Base-by-base conservation (phyloP, 2,329 filamentous ascomycete species). In the Colletotrichum falcatum region DNA sequence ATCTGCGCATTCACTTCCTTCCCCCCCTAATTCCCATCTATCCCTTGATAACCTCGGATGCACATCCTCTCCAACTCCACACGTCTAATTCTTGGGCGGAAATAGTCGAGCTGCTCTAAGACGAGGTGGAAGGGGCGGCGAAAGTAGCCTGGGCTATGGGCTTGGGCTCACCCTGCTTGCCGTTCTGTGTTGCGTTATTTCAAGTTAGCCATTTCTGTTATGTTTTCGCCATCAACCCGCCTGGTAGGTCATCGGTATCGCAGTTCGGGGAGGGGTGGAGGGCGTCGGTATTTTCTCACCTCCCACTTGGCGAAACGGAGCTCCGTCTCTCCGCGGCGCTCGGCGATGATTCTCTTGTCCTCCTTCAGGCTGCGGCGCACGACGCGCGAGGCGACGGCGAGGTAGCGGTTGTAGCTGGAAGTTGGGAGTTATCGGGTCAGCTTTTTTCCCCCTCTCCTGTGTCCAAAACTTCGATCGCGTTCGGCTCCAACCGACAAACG, bases 351-450 rank as follows among this genome's bases (percentile, higher is more conserved):
- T 86, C 96, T 91, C 87, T 94, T 92, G 70, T 96, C 94, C 81
- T 99, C 96, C 89, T 98, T 98, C 83, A 99, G 89, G 83, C 94
- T 97, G 83, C 94, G 93, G 87, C 97, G 96, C 83, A 99, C 93
- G 81, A 94, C 93, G 84, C 95, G 94, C 84, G 95, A 91, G 80
- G 96, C 94, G 86, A 99, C 90, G 81, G 95, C 91, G 82, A 99
- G 91, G 91, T 98, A 98, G 87, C 95, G 96, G 92, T 99, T 99
- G 94, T 99, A 99, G 87, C 96, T 99, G 83, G 75, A 74, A 64
- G 71, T 54, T 67, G 68, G 66, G 64, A 64, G 46, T 74, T 42
- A 67, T 65, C 71, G 70, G 62, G 78, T 83, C 79, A 83, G 83
- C 76, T 76, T 75, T 71, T 74, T n/a, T n/a, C n/a, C n/a, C 64